Conservation (phyloP, 164 flowering plant genomes). For the Kingdonia uniflora region DNA sequence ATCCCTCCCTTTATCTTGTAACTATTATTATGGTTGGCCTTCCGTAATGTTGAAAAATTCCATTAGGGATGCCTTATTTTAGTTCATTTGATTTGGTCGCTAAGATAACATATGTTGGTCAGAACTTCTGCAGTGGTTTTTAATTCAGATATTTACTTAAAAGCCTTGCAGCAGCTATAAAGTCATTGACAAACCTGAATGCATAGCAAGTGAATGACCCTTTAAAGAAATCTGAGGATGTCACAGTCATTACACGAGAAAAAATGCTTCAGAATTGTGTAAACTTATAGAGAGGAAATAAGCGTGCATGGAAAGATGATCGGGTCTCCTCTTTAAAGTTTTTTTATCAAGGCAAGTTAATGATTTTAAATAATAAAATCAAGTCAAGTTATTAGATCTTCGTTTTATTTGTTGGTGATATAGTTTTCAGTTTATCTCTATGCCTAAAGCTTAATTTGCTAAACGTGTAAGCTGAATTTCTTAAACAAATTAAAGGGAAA, state of each 20-base stretch:
- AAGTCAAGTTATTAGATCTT: too few species aligned
- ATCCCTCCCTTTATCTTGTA: too few species aligned
- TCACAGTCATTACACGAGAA: not conserved
- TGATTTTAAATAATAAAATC: too few species aligned
- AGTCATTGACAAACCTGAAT: constrained; percentile 34
- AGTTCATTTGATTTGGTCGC: not conserved
- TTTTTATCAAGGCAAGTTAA: constrained; percentile 57
- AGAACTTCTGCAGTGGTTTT: not conserved
- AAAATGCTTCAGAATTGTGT: constrained; percentile 51
- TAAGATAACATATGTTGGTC: not conserved
- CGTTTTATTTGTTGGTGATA: constrained; percentile 3
- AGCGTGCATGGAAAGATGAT: constrained; percentile 60
- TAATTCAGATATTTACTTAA: constrained; percentile 8
- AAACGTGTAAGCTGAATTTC: too few species aligned
- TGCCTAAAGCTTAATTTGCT: too few species aligned
- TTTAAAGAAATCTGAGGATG: too few species aligned
- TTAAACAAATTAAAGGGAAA: too few species aligned
- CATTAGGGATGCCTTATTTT: too few species aligned
- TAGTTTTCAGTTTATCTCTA: not conserved
- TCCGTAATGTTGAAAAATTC: too few species aligned
- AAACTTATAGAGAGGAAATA: constrained; percentile 66
- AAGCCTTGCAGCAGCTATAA: constrained; percentile 34
- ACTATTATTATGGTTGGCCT: too few species aligned
- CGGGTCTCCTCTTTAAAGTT: constrained; percentile 63
- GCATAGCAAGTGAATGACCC: too few species aligned